phyloP scores from a whole-genome alignment of 768 basidiomycete species.

The Russula griseocarnosa region DNA sequence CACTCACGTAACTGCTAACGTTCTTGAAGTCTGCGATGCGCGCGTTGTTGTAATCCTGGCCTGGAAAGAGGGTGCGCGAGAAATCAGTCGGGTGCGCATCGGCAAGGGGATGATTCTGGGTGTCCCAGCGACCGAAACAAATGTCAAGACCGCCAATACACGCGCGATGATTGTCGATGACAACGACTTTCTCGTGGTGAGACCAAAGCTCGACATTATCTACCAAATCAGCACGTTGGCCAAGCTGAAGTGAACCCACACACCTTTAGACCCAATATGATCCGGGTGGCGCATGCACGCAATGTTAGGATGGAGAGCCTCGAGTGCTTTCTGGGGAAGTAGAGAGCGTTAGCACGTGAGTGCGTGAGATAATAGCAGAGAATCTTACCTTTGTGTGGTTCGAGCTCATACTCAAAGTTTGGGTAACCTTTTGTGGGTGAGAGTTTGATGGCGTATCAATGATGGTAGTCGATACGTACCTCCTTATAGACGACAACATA shows the following conservation, averaged over 20 bases:
- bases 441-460: not conserved
- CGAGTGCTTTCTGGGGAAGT: conserved; percentile 56
- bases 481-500: conserved; percentile 96
- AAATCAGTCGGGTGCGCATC: conserved; percentile 92
- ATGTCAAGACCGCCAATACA: conserved; percentile 93
- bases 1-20: conserved; percentile 73
- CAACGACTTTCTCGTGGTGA: conserved; percentile 90
- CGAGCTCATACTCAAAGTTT: conserved; percentile 87
- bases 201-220: conserved; percentile 85
- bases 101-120: conserved; percentile 81
- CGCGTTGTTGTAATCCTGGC: conserved; percentile 92
- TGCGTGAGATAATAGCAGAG: not conserved
- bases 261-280: conserved; percentile 77
- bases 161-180: conserved; percentile 81
- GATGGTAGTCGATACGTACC: conserved; percentile 37
- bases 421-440: conserved; percentile 56
- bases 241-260: not conserved
- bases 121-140: conserved; percentile 98
- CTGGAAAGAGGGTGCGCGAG: conserved; percentile 78
- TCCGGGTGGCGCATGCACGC: conserved; percentile 87
- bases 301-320: conserved; percentile 83
- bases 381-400: conserved; percentile 71
- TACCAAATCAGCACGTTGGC: conserved; percentile 28
- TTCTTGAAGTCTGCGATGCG: conserved; percentile 77
- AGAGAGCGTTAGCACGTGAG: not conserved